Conservation (phyloP, 2,329 filamentous ascomycete genomes). For the Coniochaeta pulveracea region DNA sequence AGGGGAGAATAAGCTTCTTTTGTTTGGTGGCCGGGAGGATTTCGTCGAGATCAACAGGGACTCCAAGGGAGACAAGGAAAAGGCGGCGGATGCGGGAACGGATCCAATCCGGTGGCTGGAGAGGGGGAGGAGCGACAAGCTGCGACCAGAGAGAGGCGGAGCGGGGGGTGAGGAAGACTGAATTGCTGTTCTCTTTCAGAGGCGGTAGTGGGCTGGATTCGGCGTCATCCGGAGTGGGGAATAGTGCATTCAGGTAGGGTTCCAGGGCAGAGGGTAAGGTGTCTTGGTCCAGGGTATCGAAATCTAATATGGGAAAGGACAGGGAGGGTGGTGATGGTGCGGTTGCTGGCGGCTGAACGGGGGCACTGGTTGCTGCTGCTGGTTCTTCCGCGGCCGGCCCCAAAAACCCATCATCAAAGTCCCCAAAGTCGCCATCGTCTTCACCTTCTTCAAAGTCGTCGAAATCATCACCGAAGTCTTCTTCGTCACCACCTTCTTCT, state of each 20-base stretch:
- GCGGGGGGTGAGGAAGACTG: conserved; percentile 73
- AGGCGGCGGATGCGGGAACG: conserved; percentile 87
- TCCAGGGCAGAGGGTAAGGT: conserved; percentile 45
- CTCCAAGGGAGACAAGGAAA: conserved; percentile 90
- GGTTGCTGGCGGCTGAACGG: not conserved
- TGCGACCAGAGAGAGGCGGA: conserved; percentile 93
- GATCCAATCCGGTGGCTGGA: conserved; percentile 96
- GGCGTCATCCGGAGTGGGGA: conserved; percentile 42
- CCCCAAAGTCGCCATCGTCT: conserved; percentile 47
- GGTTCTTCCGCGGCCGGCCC: conserved; percentile 32
- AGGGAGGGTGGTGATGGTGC: not conserved
- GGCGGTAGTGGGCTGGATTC: conserved; percentile 37
- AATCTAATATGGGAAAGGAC: conserved; percentile 49
- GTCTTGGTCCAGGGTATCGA: conserved; percentile 48
- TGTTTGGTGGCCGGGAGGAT: conserved; percentile 95
- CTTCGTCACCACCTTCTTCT: conserved; percentile 20
- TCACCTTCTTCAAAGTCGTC: conserved; percentile 52
- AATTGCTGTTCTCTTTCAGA: conserved; percentile 36
- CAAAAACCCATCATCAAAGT: conserved; percentile 65
- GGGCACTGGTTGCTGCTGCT: no score
- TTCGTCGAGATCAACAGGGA: conserved; percentile 93
- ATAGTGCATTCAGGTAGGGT: conserved; percentile 56
- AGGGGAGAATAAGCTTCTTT: conserved; percentile 91
- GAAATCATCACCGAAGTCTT: conserved; percentile 48
- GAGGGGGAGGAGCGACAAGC: conserved; percentile 83